Evolutionary conservation across 1,284 basidiomycete genomes (phyloP), one percentile per base, ranked within the genome.

Genomic region (Paramarasmius palmivorus): DNA sequence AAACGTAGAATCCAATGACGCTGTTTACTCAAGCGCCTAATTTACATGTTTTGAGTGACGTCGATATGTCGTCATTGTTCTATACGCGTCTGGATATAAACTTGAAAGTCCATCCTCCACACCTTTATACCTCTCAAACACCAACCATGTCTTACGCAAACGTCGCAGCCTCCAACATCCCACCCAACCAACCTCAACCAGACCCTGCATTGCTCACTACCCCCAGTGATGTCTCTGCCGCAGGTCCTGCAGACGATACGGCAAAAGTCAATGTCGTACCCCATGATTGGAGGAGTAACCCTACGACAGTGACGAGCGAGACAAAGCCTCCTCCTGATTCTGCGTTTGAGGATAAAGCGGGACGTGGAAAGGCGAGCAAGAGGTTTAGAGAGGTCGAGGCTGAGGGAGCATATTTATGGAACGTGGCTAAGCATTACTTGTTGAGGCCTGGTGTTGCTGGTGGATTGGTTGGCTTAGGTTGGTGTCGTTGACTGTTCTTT

Each of bases 361-460:
- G 37, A 52, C 50, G n/a, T n/a, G n/a, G n/a, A n/a, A 69, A 64
- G 38, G 59, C 61, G 14, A 67, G 68, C 38, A 67, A 68, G 36
- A 67, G 69, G 37, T 41, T 75, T 20, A 68, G 80, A 52, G 77
- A 84, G 56, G 80, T 76, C 5, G 79, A 86, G 64, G 73, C 74
- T 38, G 81, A 84, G 61, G 73, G 79, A 12, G 65, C 68, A 22
- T 74, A 82, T 42, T 65, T 85, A 25, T 88, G 81, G 79, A 72
- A 79, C 15, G 66, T 78, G 53, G 71, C 81, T 22, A 86, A 85
- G 63, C 75, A 84, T 38, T 78, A 82, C 55, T 59, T 92, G 26
- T 71, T 91, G 53, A 78, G 82, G 26, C 90, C 89, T 17, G 80
- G 82, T 32, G 82, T 89, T 50, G 84, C 86, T 6, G 88, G 90